Evolutionary conservation across 2,329 filamentous ascomycete genomes (phyloP), one percentile per base, ranked within the genome.

Genomic region (Hymenoscyphus repandus): DNA sequence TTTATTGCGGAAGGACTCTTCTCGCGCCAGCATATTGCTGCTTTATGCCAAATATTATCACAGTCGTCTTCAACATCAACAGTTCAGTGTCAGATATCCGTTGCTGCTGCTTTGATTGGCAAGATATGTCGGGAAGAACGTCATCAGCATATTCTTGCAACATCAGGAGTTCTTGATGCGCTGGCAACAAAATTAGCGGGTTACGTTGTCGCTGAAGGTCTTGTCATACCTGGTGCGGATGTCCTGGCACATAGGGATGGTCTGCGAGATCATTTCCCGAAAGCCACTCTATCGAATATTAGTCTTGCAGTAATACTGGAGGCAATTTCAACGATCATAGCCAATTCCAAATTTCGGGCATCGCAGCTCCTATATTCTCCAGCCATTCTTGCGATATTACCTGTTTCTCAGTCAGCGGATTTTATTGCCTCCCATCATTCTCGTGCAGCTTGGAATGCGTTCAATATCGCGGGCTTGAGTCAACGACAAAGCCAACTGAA

Each of bases 271-370:
- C 72, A 74, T 17, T 76, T 89, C 42, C 86, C 86, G 2, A 69
- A 75, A 3, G 74, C 85, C 20, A 80, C 87, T 6, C 77, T 79
- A 2, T 70, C 74, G 12, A 73, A 72, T 13, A 74, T 80, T 22
- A 80, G 78, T 53, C 70, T 95, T 36, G 77, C 82, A 1, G 81
- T 82, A 9, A 79, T 96, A 15, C 71, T 97, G 6, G 85, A 90
- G 55, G 88, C 91, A 0, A 80, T 95, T 45, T 78, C 83, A 17
- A 78, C 83, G 41, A 86, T 96, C 43, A 79, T 96, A 45, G 79
- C 83, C 54, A 82, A 88, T 61, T 96, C 92, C 0, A 85, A 84
- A 58, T 88, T 85, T 67, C 81, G 90, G 49, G 84, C 88, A 9
- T 85, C 85, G 57, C 80, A 88, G 60, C 77, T 88, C 44, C 69